Base-by-base conservation (phyloP, 345 rosid genomes). In the Brassica cretica region DNA sequence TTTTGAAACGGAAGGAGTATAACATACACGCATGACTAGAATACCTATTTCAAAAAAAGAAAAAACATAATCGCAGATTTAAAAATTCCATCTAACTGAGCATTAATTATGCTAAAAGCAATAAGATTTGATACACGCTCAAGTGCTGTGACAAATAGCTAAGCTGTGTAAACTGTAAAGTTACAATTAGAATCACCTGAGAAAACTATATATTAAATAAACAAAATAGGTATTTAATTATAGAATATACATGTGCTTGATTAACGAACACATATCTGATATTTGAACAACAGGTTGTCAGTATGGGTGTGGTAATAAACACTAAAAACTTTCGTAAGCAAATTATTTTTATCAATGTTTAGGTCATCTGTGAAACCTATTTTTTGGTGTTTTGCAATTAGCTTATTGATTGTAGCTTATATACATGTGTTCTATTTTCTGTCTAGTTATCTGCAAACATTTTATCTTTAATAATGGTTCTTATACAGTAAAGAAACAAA, bases 141-240 rank as follows among this genome's bases (percentile, higher is more conserved):
- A 56, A 37, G 59, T 37, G 66, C 44, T 75, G 21, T 65, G 71
- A 10, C 25, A 53, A 21, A 64, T 74, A 24, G 72, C 65, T 66
- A n/a, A 62, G 51, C 11, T 63, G 76, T 41, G 62, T 44, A 44
- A 44, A 63, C 27, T 16, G 49, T 64, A 33, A 33, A 33, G 62
- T 73, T 27, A 41, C 61, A 75, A 27, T 27, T 27, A 59, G 73
- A 68, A 75, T 29, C 67, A 75, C 72, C 66, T 75, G 53, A 44
- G 32, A 19, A 76, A 68, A 39, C 2, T 25, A 39, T 27, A 29
- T 27, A 66, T 39, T 39, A 24, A 25, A 39, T 63, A 73, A 15
- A 44, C 2, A 15, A 10, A 72, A 44, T 15, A 41, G 12, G 10
- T 44, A 15, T 27, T 8, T 35, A 8, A 8, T 24, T 72, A 15